phyloP scores from a whole-genome alignment of 306 rosid genomes.

The Echinosophora koreensis region DNA sequence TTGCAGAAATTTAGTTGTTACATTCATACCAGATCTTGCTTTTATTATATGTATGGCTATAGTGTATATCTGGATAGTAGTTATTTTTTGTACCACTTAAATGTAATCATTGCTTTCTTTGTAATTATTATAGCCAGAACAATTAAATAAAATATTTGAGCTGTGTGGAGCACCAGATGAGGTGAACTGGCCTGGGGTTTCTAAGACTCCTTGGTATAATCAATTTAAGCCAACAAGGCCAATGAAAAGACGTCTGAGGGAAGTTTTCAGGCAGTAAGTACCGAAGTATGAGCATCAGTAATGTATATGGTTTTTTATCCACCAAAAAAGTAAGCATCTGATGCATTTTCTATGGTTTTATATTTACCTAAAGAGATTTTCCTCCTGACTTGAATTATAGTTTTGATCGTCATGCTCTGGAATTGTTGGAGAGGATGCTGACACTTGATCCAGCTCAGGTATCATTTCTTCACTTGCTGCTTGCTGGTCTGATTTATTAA shows the following conservation, averaged over 20 bases:
- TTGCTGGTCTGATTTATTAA: constrained; percentile 11
- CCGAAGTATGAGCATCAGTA: constrained; percentile 12
- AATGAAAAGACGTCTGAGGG: constrained; percentile 75
- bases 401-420: constrained; percentile 74
- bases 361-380: constrained; percentile 20
- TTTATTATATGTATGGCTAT: background rate
- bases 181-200: constrained; percentile 76
- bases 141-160: constrained; percentile 75
- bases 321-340: background rate
- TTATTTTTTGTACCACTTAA: constrained; percentile 1
- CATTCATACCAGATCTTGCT: background rate
- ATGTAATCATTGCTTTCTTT: constrained; percentile 18
- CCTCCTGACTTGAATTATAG: constrained; percentile 47
- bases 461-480: constrained; percentile 3
- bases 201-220: constrained; percentile 67
- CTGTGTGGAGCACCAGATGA: constrained; percentile 85
- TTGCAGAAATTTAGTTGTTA: constrained; percentile 15
- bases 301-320: background rate
- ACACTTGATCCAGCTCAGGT: constrained; percentile 81
- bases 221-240: constrained; percentile 73
- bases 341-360: constrained; percentile 5
- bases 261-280: constrained; percentile 67
- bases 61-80: constrained; percentile 9
- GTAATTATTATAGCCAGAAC: constrained; percentile 66
- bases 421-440: constrained; percentile 72